phyloP scores from a whole-genome alignment of 768 basidiomycete genomes.

The Heimioporus sp. region DNA sequence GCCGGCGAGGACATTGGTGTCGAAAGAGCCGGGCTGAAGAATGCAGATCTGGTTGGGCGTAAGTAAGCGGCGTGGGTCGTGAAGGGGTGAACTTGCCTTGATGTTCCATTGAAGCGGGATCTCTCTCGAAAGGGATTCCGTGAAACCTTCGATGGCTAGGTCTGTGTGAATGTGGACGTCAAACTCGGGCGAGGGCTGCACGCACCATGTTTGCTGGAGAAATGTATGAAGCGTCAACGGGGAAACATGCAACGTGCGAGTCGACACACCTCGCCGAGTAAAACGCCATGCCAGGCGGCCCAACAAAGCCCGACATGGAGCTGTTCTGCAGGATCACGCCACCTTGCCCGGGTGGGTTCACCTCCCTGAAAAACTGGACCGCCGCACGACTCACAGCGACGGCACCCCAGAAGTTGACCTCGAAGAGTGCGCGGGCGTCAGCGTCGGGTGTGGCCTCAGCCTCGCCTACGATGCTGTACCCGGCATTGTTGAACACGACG shows the following conservation, averaged over 20 bases:
- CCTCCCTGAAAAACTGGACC: constrained; percentile 18
- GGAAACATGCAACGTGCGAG: neutral
- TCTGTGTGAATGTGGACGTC: neutral
- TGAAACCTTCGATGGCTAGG: constrained; percentile 11
- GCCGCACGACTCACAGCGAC: constrained; percentile 37
- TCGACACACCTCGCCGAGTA: constrained; percentile 23
- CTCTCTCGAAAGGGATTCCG: constrained; percentile 13
- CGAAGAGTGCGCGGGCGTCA: constrained; percentile 36
- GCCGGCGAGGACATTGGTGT: constrained; percentile 6
- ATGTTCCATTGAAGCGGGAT: constrained; percentile 23
- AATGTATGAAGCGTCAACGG: neutral
- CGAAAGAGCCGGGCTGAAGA: constrained; percentile 17
- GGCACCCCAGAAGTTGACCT: constrained; percentile 46
- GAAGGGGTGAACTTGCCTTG: constrained; percentile 4
- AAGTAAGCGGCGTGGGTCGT: too few species aligned
- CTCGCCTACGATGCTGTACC: constrained; percentile 29
- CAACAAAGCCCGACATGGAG: constrained; percentile 5
- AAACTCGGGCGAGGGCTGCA: neutral
- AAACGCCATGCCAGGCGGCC: constrained; percentile 11
- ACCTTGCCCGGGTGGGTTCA: constrained; percentile 34
- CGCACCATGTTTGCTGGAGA: constrained; percentile 17
- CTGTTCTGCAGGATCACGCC: constrained; percentile 31
- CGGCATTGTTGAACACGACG: constrained; percentile 31
- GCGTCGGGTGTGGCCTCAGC: constrained; percentile 35
- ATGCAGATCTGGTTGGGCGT: constrained; percentile 8